Base-by-base conservation (phyloP, 108 stramenopile species). In the Parietichytrium sp. region DNA sequence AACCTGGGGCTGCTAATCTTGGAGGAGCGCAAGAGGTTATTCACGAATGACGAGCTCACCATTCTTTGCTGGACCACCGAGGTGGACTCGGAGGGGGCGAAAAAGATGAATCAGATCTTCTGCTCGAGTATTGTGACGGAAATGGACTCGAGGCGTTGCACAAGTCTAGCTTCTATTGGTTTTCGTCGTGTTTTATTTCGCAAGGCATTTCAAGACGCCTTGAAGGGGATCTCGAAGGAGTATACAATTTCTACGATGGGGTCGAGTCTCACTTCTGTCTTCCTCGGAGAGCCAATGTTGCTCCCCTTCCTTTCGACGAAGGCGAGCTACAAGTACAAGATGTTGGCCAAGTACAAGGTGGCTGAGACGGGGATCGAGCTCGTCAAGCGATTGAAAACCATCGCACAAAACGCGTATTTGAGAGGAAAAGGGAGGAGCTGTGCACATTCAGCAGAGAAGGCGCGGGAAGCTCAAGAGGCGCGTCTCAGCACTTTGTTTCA, bases 281-380 rank as follows among this genome's bases (percentile, higher is more conserved):
- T 72, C 23, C 20, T 72, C 8, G 61, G 61, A 1, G 61, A 72
- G 42, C 61, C 61, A 16, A 72, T 72, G 61, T 42, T 72, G 23
- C 20, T 72, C 6, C 61, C 61, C 8, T 72, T 45, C 20, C 61
- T 72, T 42, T 45, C 15, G 15, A 45, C 61, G 8, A 12, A 72
- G 38, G 61, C 36, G 10, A 72, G 61, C 61, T 72, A 72, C 61
- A 10, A 45, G 61, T 72, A 72, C 3, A 42, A 42, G 6, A 72
- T 72, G 29, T 23, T 72, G 8, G 33, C 61, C 33, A 72, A 72
- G 3, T 72, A 72, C 61, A 72, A 72, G 3, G 61, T n/a, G 23
- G 61, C 61, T n/a, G 61, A 72, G 36, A 72, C 61, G 15, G 61
- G 38, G 0, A 72, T 72, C 42, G 61, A 72, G 61, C 61, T 72